Base-by-base conservation (phyloP, 2,329 filamentous ascomycete species). In the Trichoderma sp. region DNA sequence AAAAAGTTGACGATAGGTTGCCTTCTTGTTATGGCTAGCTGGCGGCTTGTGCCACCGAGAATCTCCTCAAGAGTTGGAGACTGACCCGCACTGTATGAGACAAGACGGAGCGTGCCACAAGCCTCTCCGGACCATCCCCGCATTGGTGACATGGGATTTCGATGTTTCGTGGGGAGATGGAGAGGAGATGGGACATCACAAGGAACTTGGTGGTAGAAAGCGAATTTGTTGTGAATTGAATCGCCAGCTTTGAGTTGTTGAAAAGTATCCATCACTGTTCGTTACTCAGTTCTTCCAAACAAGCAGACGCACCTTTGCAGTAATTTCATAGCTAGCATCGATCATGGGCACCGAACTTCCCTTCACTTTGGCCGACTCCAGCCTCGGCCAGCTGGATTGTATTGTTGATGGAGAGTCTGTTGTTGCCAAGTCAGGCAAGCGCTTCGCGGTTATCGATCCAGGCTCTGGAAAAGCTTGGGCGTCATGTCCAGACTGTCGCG, bases 361-460 rank as follows among this genome's bases (percentile, higher is more conserved):
- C 16, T 85, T 86, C 38, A 77, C 87, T 79, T 84, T 90, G 41
- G 81, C 84, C 24, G 85, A 90, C 79, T 83, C 85, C 3, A 84
- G 83, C 31, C 84, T 91, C 16, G 83, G 88, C 18, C 84, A 87
- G 41, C 85, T 85, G 59, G 86, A 89, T 76, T 89, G 86, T 66
- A 87, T 87, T 71, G 82, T 90, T 73, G 83, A 89, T 74, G 86
- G 88, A 69, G 77, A 86, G 78, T 88, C 86, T 84, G 82, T 87
- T 1, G 74, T 83, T 14, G 84, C 88, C 18, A 85, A 84, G 60
- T 86, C 85, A 35, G 86, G 86, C 66, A 83, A 84, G 41, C 85
- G 87, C 0, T 91, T 90, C 76, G 84, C 88, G 76, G 86, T 90
- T 11, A 78, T 89, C 18, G 88, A 91, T 76, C 89, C 89, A 0